These are phyloP conservation scores for Sergeia podlipaevii DNA, from an alignment of 208 protist species.

Conservation along the genomic window DNA sequence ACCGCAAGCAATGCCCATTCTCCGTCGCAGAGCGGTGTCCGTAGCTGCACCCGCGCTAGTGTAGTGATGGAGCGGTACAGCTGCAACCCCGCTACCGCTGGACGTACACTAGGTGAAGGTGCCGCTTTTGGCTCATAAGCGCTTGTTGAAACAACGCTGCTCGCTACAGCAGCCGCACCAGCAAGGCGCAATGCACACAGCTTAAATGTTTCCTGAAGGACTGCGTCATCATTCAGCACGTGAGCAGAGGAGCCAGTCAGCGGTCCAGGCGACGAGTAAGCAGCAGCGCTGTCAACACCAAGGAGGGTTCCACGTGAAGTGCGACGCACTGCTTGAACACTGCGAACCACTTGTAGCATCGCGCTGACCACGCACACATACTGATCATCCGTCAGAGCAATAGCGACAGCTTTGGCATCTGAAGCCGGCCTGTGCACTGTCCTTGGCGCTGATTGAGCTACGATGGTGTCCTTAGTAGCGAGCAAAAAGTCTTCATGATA, in stretches of 20 bases:
- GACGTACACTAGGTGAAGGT: no score
- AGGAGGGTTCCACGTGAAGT: no score
- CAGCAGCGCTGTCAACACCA: no score
- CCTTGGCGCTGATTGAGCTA: conserved; percentile 10
- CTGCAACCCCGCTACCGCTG: conserved; percentile 12
- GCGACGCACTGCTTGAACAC: background rate
- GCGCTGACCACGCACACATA: conserved; percentile 8
- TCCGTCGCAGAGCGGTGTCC: background rate
- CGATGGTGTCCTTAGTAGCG: conserved; percentile 16
- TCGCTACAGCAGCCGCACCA: no score
- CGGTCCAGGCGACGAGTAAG: no score
- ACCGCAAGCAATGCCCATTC: conserved; percentile 16
- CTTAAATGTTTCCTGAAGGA: no score
- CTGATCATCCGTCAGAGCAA: conserved; percentile 14
- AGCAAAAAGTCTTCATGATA: conserved; percentile 22
- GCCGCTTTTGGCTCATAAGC: no score
- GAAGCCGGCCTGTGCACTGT: background rate
- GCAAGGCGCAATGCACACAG: no score
- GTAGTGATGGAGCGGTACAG: conserved; percentile 18
- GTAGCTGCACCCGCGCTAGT: conserved; percentile 10
- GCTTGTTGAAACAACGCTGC: no score
- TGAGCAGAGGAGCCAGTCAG: no score
- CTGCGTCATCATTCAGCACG: no score
- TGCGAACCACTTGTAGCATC: conserved; percentile 3
- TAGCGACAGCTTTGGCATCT: conserved; percentile 16